phyloP scores from a whole-genome alignment of 2,329 filamentous ascomycete genomes.

The Penicillium hesseltinei region DNA sequence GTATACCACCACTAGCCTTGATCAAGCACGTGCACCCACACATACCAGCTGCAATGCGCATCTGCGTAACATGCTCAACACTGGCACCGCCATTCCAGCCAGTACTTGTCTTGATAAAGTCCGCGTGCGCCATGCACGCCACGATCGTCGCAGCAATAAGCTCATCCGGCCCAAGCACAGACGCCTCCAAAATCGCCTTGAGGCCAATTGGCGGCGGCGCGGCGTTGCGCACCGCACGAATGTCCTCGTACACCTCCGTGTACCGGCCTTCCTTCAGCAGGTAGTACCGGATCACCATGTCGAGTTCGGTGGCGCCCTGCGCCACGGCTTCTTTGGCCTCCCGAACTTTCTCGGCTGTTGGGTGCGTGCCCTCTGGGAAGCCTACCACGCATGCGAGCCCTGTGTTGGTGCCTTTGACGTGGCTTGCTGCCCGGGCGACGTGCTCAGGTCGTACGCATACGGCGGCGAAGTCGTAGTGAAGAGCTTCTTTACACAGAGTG shows the following conservation, averaged over 20 bases:
- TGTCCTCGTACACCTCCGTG: slow-evolving; percentile 52
- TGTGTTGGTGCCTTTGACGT: slow-evolving; percentile 47
- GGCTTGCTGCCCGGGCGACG: slow-evolving; percentile 51
- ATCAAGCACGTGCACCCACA: slow-evolving; percentile 49
- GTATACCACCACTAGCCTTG: slow-evolving; percentile 59
- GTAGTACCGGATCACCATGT: slow-evolving; percentile 58
- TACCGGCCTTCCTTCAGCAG: slow-evolving; percentile 49
- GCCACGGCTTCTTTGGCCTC: slow-evolving; percentile 52
- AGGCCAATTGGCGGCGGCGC: slow-evolving; percentile 44
- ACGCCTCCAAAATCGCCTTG: slow-evolving; percentile 62
- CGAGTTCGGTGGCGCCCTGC: slow-evolving; percentile 56
- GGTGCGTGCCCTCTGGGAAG: slow-evolving; percentile 59
- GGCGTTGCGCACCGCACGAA: slow-evolving; percentile 52
- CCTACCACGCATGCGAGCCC: slow-evolving; percentile 58
- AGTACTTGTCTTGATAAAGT: slow-evolving; percentile 62
- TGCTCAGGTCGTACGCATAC: slow-evolving; percentile 58
- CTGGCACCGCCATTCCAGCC: slow-evolving; percentile 59
- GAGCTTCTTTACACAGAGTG: slow-evolving; percentile 55
- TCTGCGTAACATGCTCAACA: slow-evolving; percentile 53
- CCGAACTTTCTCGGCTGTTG: slow-evolving; percentile 50
- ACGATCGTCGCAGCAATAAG: slow-evolving; percentile 56
- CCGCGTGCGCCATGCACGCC: slow-evolving; percentile 52
- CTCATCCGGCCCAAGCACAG: slow-evolving; percentile 48
- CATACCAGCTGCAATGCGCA: slow-evolving; percentile 50
- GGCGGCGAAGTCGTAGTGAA: slow-evolving; percentile 42